These are phyloP conservation scores for Neckera pumila DNA, from an alignment of 225 moss, liverwort and hornwort genomes.

Conservation along the genomic window DNA sequence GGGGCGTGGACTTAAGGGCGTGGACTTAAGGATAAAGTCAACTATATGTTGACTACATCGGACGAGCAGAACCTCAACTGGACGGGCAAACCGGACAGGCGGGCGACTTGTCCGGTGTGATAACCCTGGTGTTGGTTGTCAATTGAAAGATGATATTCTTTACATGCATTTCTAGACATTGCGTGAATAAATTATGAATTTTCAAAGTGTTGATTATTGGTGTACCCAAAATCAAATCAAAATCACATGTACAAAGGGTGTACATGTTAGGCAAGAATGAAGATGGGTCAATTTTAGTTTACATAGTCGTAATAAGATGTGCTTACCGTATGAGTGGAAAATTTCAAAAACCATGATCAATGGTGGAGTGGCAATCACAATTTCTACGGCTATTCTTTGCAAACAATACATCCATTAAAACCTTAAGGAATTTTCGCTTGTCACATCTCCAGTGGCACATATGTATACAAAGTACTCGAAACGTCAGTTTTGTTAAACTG, in stretches of 20 bases:
- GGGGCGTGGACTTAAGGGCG: no score
- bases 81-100: no score
- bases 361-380: no score
- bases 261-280: background rate
- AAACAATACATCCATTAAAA: no score
- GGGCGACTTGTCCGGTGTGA: no score
- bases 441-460: background rate
- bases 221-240: background rate
- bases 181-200: no score
- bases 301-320: background rate
- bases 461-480: background rate
- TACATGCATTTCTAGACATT: background rate
- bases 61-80: no score
- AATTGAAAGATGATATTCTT: background rate
- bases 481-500: background rate
- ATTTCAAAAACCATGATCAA: background rate
- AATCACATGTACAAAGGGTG: background rate
- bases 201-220: background rate
- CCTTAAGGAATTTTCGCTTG: background rate
- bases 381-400: no score
- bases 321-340: background rate
- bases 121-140: no score
- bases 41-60: no score
- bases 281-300: background rate
- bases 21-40: no score